phyloP scores from a whole-genome alignment of 495 filamentous ascomycete species.

The Echria macrotheca region DNA sequence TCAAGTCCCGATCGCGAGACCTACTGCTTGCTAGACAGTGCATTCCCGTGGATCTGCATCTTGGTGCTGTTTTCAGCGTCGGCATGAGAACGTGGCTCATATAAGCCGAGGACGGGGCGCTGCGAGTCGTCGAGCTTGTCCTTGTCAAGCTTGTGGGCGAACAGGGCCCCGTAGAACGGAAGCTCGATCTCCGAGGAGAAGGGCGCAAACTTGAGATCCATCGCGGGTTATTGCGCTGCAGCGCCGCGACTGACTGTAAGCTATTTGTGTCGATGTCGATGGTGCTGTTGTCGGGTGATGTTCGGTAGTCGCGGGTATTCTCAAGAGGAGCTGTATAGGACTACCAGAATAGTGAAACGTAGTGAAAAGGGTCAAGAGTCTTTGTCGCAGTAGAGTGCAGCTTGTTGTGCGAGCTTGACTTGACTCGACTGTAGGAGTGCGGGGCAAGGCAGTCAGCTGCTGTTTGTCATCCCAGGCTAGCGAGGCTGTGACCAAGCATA shows the following conservation, averaged over 20 bases:
- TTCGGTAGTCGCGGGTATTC: too few species aligned
- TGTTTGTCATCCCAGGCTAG: background rate
- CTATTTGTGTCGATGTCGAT: background rate
- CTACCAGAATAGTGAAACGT: too few species aligned
- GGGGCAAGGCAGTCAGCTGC: constrained; percentile 2
- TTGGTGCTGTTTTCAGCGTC: constrained; percentile 65
- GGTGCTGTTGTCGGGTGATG: too few species aligned
- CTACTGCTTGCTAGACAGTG: constrained; percentile 76
- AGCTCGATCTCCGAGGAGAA: constrained; percentile 93
- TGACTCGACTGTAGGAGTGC: background rate
- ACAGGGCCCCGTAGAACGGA: constrained; percentile 86
- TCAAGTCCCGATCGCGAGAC: constrained; percentile 24
- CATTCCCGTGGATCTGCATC: constrained; percentile 84
- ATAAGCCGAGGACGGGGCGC: constrained; percentile 78
- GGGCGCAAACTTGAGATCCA: constrained; percentile 57
- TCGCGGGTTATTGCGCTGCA: too few species aligned
- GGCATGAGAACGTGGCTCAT: constrained; percentile 70
- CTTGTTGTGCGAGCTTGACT: background rate
- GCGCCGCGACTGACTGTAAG: background rate
- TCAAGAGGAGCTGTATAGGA: too few species aligned
- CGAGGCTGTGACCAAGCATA: background rate
- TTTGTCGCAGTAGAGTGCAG: too few species aligned
- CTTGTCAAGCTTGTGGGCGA: constrained; percentile 87
- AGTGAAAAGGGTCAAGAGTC: too few species aligned
- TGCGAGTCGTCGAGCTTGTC: constrained; percentile 93